Evolutionary conservation across 352 stramenopile species (phyloP), one percentile per base, ranked within the genome.

Genomic region (Globisporangium sylvaticum): DNA sequence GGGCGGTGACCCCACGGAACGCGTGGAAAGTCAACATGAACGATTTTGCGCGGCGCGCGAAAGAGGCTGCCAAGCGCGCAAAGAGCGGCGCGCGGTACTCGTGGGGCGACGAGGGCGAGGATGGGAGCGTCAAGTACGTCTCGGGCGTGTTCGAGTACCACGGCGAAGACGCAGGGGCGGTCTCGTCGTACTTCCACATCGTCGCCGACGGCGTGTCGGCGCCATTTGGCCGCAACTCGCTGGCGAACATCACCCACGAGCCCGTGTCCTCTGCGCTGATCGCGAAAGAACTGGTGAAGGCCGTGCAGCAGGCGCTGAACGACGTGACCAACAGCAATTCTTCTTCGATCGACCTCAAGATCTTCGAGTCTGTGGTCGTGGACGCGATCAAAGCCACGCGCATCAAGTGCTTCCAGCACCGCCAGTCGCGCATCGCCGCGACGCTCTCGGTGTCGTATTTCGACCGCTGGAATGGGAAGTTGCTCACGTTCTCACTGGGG

Each of bases 381-480:
- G 75, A 88, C 37, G 85, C 74, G 6, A 75, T 94, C 63, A 74
- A 75, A 59, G 79, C 79, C 4, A 80, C 85, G 14, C 75, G 82
- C 50, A 80, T 83, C 58, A 79, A 85, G 39, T 91, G 80, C 59
- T 83, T 83, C 54, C 68, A 73, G 55, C 66, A 91, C 58, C 68
- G 83, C 24, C 80, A 87, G 31, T 89, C 81, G 31, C 75, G 82
- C 22, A 71, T 94, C 39, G 87, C 84, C 0, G 83, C 87, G 34
- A 92, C 87, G 46, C 59, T 94, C 15, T 76, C 72, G 2, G 87
- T 92, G 31, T 79, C 76, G 39, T 92, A 91, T 67, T 91, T 94
- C 63, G 85, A 92, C 52, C 72, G 79, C 9, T 91, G 84, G 81
- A 81, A 70, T 20, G 82, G 79, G 6, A 72, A 64, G n/a, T 64